Percentiles rank a stretch among this genome's conserved stretches.
phyloP scores from a whole-genome alignment of 2,329 filamentous ascomycete species.

The Aspergillus sp. region DNA sequence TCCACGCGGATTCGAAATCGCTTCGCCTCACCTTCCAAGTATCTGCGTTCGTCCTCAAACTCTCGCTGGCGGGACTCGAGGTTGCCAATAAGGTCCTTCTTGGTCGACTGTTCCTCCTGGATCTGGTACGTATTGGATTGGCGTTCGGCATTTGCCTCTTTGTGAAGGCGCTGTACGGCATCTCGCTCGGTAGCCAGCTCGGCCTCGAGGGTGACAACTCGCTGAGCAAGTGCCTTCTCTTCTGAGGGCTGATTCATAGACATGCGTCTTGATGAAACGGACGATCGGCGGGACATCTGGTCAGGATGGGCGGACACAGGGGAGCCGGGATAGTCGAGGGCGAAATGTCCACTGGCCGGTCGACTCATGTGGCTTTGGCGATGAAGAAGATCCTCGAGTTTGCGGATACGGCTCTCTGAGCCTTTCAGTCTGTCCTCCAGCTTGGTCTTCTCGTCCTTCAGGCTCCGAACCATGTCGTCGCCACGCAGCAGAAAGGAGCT shows the following conservation, averaged over 20 bases:
- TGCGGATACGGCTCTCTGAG: constrained; percentile 81
- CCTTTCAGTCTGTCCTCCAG: constrained; percentile 67
- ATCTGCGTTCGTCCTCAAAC: constrained; percentile 75
- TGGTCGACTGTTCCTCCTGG: constrained; percentile 82
- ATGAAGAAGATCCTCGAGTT: constrained; percentile 86
- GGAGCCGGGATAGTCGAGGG: constrained; percentile 32
- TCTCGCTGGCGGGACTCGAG: constrained; percentile 88
- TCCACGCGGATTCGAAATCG: constrained; percentile 69
- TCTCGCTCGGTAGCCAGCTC: constrained; percentile 70
- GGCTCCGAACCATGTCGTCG: constrained; percentile 66
- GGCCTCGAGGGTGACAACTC: constrained; percentile 62
- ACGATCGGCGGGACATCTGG: constrained; percentile 48
- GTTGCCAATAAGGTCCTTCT: constrained; percentile 88
- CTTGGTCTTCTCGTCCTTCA: constrained; percentile 76
- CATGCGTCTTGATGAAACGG: constrained; percentile 52
- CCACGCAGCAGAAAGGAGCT: constrained; percentile 77
- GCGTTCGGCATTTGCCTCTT: constrained; percentile 56
- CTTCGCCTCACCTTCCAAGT: constrained; percentile 71
- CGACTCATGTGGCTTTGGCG: constrained; percentile 59
- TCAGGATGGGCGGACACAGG: constrained; percentile 36
- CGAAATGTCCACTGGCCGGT: constrained; percentile 45
- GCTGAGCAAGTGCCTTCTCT: constrained; percentile 54
- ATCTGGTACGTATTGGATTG: constrained; percentile 57
- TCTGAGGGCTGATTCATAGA: constrained; percentile 53
- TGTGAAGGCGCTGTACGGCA: constrained; percentile 56